Percentiles rank a stretch among this genome's conserved stretches.
These are phyloP conservation scores for Lepidium campestre DNA, from an alignment of 441 rosid species.

Conservation along the genomic window DNA sequence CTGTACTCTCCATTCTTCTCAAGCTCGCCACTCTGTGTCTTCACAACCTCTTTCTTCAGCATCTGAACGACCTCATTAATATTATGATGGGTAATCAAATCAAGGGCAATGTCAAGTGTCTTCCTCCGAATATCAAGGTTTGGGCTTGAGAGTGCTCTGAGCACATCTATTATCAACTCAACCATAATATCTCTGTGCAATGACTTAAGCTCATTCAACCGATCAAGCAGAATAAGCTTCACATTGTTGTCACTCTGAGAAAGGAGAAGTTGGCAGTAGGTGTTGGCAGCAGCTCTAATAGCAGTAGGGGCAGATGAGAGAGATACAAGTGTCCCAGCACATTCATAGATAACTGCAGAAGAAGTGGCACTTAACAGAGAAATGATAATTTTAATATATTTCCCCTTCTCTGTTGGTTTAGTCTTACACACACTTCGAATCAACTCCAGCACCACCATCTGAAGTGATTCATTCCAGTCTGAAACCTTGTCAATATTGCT, in stretches of 20 bases:
- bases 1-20: slow-evolving; percentile 90
- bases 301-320: slow-evolving; percentile 91
- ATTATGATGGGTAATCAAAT: slow-evolving; percentile 70
- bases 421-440: slow-evolving; percentile 84
- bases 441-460: slow-evolving; percentile 84
- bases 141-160: slow-evolving; percentile 81
- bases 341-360: slow-evolving; percentile 77
- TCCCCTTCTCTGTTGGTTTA: slow-evolving; percentile 70
- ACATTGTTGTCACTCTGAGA: slow-evolving; percentile 93
- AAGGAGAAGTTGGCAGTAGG: slow-evolving; percentile 76
- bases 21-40: slow-evolving; percentile 83
- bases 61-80: slow-evolving; percentile 70
- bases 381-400: slow-evolving; percentile 74
- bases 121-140: slow-evolving; percentile 80
- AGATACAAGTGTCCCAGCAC: slow-evolving; percentile 83
- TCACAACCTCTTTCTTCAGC: slow-evolving; percentile 87
- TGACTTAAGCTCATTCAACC: slow-evolving; percentile 68
- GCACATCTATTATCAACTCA: slow-evolving; percentile 82
- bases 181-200: slow-evolving; percentile 76
- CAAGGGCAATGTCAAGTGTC: slow-evolving; percentile 76
- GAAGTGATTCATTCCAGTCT: slow-evolving; percentile 84
- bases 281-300: slow-evolving; percentile 74
- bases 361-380: slow-evolving; percentile 80
- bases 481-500: slow-evolving; percentile 68
- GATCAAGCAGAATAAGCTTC: slow-evolving; percentile 82